Evolutionary conservation across 108 stramenopile genomes (phyloP).

Genomic region (Fragilaria radians): DNA sequence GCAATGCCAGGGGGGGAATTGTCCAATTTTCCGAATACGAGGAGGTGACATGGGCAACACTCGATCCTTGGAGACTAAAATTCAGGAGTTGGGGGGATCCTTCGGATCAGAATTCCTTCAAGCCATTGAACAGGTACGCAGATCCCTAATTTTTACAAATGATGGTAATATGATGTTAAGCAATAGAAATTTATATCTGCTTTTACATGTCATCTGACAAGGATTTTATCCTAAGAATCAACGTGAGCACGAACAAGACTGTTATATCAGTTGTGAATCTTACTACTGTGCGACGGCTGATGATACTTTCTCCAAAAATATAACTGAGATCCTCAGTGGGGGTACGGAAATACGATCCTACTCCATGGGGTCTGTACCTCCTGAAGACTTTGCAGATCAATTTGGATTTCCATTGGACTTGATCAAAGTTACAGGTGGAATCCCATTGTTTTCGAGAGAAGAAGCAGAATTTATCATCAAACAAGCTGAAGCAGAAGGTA

Average conservation of each 20-base stretch:
- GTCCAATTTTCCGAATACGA: too few species aligned
- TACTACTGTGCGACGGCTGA: constrained; percentile 39
- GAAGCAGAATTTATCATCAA: constrained; percentile 33
- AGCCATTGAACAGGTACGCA: constrained; percentile 29
- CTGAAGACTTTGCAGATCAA: constrained; percentile 57
- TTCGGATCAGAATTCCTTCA: constrained; percentile 33
- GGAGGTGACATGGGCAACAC: constrained; percentile 15
- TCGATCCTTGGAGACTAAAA: not conserved
- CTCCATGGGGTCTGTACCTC: constrained; percentile 51
- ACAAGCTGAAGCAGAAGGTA: constrained; percentile 38
- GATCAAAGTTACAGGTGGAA: constrained; percentile 44
- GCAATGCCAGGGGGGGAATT: too few species aligned
- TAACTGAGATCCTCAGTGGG: constrained; percentile 3
- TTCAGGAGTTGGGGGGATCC: constrained; percentile 19
- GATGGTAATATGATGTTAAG: not conserved
- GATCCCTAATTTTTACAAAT: not conserved
- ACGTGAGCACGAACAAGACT: constrained; percentile 42
- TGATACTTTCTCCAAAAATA: constrained; percentile 4
- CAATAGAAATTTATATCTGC: constrained; percentile 21
- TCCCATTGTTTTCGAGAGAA: constrained; percentile 35
- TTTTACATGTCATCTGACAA: too few species aligned
- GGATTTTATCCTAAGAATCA: constrained; percentile 36
- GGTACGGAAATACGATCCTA: constrained; percentile 38
- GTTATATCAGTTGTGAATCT: constrained; percentile 41
- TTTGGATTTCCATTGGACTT: constrained; percentile 56